Base-by-base conservation (phyloP, 1,284 basidiomycete genomes). In the Tranzscheliella williamsii region DNA sequence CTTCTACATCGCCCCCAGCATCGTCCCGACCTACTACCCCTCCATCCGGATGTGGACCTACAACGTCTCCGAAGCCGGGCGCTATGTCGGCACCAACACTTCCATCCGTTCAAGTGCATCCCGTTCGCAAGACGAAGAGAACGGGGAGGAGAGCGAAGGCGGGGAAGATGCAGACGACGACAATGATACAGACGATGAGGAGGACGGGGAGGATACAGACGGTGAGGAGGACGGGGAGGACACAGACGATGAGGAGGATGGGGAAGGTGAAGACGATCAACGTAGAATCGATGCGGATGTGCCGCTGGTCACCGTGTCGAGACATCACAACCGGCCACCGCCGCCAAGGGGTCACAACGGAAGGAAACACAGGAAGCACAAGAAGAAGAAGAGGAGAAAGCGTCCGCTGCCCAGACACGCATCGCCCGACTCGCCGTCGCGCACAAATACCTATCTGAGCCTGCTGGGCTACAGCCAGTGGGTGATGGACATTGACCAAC, bases 1-100 rank as follows among this genome's bases (percentile, higher is more conserved):
- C 33, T 73, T 73, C 24, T 72, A 64, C 45, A 60, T 67, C 4
- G 63, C 66, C 22, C 72, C 73, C 2, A 67, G 64, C 33, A 85
- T 93, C 23, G 87, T 94, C 44, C 91, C 91, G n/a, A 91, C 91
- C 39, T 94, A 89, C 78, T 79, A 89, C 35, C 90, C 92, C 2
- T 84, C 86, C 9, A 85, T 93, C 63, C 82, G 91, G 55, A 82
- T 94, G 3, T 94, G 86, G 81, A 84, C 77, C 23, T 80, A 79
- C 66, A 80, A 80, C 44, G 71, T 61, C 3, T 60, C 52, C 4
- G 54, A 54, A 12, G 39, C 26, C 22, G 42, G 38, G 18, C 18
- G 43, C 18, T 51, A 52, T 44, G 31, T 32, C 17, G 32, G 35
- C 8, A 1, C 38, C 30, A 35, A 24, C 18, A 23, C 38, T 24